Percentiles rank a stretch among this genome's conserved stretches.
Conservation (phyloP, 345 rosid species). For the Raphanus sativus region DNA sequence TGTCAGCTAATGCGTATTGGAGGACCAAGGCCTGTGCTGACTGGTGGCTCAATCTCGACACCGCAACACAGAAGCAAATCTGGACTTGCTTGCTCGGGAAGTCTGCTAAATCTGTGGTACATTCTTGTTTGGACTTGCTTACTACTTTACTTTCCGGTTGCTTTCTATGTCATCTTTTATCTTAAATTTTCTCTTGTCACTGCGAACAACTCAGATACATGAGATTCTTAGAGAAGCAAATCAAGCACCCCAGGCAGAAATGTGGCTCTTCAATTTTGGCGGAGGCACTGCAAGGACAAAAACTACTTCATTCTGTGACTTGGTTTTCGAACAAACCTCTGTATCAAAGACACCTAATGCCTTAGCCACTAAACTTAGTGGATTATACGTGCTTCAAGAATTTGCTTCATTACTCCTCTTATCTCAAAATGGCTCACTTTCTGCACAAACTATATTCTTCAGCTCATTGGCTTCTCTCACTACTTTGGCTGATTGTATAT, state of each 20-base stretch:
- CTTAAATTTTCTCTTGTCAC: constrained; percentile 1
- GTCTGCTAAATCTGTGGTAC: constrained; percentile 73
- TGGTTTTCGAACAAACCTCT: constrained; percentile 26
- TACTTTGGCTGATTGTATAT: constrained; percentile 64
- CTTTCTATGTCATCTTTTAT: too few relatives aligned
- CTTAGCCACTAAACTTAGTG: constrained; percentile 42
- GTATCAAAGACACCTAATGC: constrained; percentile 38
- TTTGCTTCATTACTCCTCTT: constrained; percentile 44
- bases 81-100: constrained; percentile 54
- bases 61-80: constrained; percentile 48
- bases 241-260: constrained; percentile 44
- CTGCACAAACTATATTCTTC: constrained; percentile 53
- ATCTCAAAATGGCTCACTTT: constrained; percentile 43
- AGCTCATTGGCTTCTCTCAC: constrained; percentile 64
- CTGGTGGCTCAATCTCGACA: constrained; percentile 84
- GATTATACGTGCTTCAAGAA: constrained; percentile 64
- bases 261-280: constrained; percentile 54
- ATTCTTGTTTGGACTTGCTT: too few relatives aligned
- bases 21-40: constrained; percentile 82
- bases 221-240: constrained; percentile 66
- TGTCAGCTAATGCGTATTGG: constrained; percentile 77
- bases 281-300: constrained; percentile 21
- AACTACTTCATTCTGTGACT: constrained; percentile 24
- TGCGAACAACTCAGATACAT: constrained; percentile 46
- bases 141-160: too few relatives aligned